phyloP scores from a whole-genome alignment of 176 grass and related monocot species.

The Oryza nivara region DNA sequence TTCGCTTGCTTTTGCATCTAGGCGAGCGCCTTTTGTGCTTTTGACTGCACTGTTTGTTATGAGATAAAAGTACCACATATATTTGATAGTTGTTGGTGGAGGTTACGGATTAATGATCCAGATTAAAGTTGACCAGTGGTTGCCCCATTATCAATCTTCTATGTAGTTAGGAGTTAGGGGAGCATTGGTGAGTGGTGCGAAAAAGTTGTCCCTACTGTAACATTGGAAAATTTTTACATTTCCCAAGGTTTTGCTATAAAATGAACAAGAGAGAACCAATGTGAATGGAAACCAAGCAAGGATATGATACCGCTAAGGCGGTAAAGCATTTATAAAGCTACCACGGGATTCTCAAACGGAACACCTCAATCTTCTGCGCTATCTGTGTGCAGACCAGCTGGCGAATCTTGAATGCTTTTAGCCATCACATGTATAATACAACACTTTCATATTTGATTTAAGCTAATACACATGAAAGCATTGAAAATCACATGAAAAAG shows the following conservation, averaged over 20 bases:
- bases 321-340: too few relatives aligned
- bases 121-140: not conserved
- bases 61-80: slow-evolving; percentile 1
- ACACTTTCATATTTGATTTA: slow-evolving; percentile 9
- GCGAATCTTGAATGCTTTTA: not conserved
- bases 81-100: not conserved
- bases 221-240: not conserved
- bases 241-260: not conserved
- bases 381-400: not conserved
- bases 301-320: too few relatives aligned
- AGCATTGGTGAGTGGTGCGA: not conserved
- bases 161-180: not conserved
- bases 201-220: too few relatives aligned
- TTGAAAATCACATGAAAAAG: slow-evolving; percentile 10
- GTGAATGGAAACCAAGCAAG: not conserved
- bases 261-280: not conserved
- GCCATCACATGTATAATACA: not conserved
- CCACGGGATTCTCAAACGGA: not conserved
- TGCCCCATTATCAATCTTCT: not conserved
- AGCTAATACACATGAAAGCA: slow-evolving; percentile 5
- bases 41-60: not conserved
- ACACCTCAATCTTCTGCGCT: not conserved
- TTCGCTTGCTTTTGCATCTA: not conserved
- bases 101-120: not conserved
- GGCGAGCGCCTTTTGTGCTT: not conserved